Evolutionary conservation across 2,329 filamentous ascomycete genomes (phyloP), one percentile per base, ranked within the genome.

Genomic region (Botrytis paeoniae): DNA sequence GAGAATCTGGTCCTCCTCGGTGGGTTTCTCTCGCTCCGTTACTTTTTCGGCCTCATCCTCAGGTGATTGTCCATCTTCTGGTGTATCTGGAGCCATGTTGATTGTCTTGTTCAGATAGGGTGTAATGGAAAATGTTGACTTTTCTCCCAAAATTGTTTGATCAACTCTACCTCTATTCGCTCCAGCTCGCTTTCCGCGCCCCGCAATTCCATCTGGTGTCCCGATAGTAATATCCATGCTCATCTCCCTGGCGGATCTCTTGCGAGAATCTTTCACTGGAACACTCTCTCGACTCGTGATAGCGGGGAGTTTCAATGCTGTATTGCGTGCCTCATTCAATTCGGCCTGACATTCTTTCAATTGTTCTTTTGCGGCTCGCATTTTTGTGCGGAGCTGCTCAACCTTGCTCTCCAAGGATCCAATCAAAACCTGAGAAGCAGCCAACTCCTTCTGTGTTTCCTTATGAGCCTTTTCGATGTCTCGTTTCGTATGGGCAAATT

Each of bases 51-150:
- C 60, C 9, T 51, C 59, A 48, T 39, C 29, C 20, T 66, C 72
- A 12, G 60, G 35, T n/a, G 61, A 54, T 57, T 48, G 43, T 62
- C 32, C 51, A 64, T 60, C 63, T 54, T 75, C 45, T 77, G 77
- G 75, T 25, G 75, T 76, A 45, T 83, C 84, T 43, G 84, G 83
- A n/a, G 83, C 82, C 22, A 91, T 83, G 75, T 85, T 91, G 74
- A 86, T 89, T 39, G 89, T 91, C 69, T 91, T 89, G 81, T 95
- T 97, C 75, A 98, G 85, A 84, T 97, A 98, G 0, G 95, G 95
- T 0, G 95, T 98, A 76, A 98, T 94, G 6, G 94, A 97, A 82
- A 98, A 98, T 4, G 88, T 91, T 0, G 95, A 98, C 82, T 97
- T 98, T 80, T 97, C 93, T 43, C 93, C 94, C 8, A 92, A 85